Conservation (phyloP, 148 eudicot genomes). For the Simmondsia chinensis region DNA sequence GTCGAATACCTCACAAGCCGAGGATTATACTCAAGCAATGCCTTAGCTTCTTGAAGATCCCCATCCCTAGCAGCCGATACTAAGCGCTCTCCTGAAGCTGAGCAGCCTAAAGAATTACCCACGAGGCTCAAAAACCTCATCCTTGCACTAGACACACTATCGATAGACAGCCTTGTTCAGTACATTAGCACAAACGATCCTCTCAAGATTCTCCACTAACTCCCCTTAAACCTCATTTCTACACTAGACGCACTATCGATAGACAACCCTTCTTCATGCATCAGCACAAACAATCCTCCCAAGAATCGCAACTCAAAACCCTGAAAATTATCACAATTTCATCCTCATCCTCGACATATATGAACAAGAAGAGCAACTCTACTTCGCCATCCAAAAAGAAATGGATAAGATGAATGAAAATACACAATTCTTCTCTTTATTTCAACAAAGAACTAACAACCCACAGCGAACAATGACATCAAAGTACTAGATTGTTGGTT, state of each 20-base stretch:
- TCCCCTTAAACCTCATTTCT: too few relatives aligned
- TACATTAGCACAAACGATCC: too few relatives aligned
- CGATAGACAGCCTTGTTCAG: too few relatives aligned
- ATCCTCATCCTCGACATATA: conserved; percentile 1
- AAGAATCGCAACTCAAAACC: background rate
- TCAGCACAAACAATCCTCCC: too few relatives aligned
- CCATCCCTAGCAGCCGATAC: conserved; percentile 98
- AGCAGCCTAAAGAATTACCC: conserved; percentile 95
- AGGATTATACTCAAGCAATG: conserved; percentile 79
- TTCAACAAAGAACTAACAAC: conserved; percentile 14
- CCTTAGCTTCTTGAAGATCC: conserved; percentile 91
- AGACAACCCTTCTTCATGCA: too few relatives aligned
- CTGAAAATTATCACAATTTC: too few relatives aligned
- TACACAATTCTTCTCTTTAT: background rate
- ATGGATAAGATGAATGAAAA: conserved; percentile 5
- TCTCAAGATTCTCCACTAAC: too few relatives aligned
- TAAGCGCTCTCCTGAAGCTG: conserved; percentile 84
- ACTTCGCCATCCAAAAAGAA: conserved; percentile 4
- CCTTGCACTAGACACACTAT: too few relatives aligned
- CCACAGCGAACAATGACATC: conserved; percentile 20
- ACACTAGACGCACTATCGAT: too few relatives aligned
- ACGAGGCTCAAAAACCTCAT: conserved; percentile 70
- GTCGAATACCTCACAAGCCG: conserved; percentile 79
- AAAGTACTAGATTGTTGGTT: conserved; percentile 22
- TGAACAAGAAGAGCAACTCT: background rate